These are phyloP conservation scores for Fusarium sp. DNA, from an alignment of 2,329 filamentous ascomycete species.

Conservation along the genomic window DNA sequence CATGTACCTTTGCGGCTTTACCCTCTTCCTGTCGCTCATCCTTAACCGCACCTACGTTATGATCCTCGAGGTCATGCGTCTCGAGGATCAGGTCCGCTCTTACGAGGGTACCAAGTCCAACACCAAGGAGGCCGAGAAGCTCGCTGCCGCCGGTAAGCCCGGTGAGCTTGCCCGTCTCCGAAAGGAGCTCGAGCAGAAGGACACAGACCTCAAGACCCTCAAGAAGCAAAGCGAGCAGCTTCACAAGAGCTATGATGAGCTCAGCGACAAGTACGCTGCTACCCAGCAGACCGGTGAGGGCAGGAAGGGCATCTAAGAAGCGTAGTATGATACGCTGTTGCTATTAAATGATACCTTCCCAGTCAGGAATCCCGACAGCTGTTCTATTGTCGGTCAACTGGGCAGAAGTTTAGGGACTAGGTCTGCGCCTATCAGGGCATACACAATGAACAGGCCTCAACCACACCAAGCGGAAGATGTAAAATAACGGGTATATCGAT, in stretches of 20 bases:
- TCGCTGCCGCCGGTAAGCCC: conserved; percentile 77
- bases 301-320: conserved; percentile 68
- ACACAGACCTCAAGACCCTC: conserved; percentile 84
- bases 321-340: background rate
- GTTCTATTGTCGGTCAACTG: background rate
- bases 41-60: conserved; percentile 99
- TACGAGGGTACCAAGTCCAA: conserved; percentile 72
- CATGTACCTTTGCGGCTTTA: conserved; percentile 99
- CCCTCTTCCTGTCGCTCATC: conserved; percentile 97
- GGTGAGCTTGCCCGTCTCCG: conserved; percentile 79
- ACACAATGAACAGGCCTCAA: conserved; percentile 14
- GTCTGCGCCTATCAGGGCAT: conserved; percentile 31
- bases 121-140: conserved; percentile 76
- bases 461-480: conserved; percentile 16
- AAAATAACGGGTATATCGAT: conserved; percentile 35
- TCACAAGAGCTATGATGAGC: conserved; percentile 84
- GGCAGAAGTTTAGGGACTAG: conserved; percentile 1
- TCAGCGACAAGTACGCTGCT: conserved; percentile 83
- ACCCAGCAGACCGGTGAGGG: conserved; percentile 63
- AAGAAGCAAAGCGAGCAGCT: conserved; percentile 94
- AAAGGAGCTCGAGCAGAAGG: conserved; percentile 80
- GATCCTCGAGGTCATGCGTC: conserved; percentile 90
- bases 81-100: conserved; percentile 91
- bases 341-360: background rate
- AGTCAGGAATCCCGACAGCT: background rate